Evolutionary conservation across 78 protist species (phyloP), one percentile per base, ranked within the genome.

Genomic region (Speleostelium caveatum): DNA sequence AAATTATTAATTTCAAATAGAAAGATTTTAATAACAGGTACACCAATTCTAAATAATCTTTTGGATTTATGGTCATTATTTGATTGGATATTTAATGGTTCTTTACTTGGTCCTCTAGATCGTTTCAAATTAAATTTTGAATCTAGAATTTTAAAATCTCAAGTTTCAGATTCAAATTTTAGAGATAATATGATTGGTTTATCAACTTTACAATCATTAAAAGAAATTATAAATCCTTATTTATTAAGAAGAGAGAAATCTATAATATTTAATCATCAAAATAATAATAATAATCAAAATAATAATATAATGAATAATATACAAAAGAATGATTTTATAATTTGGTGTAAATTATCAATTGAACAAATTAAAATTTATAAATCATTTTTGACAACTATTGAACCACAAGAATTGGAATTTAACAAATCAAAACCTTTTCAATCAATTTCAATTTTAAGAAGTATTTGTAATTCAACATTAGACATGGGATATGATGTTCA

Each of bases 31-130:
- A 66, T 96, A 74, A 73, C 96, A 2, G 98, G 98, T 39, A 96
- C 98, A 14, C 96, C 98, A 33, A 73, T 96, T 35, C 94, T 86
- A 68, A 96, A 96, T 74, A 93, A 93, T 45, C 83, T 95, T 30
- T 58, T 63, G 59, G 98, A 96, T 38, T 67, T 96, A 22, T 93
- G 97, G 96, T 33, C 98, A 22, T 78, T 96, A 3, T 69, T 91
- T 33, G 93, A 93, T 76, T 94, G 77, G 88, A 87, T 75, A 4
- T 35, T 36, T 61, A 59, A 62, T 16, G 86, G 91, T 55, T 22
- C 62, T 8, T 69, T 95, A 10, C 75, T 95, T 24, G 97, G 97
- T 12, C 28, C 77, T n/a, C 33, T 38, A n/a, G 41, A 41, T 24
- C 8, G 38, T 14, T 95, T 95, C 75, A 4, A 38, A 0, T 0